Conservation (phyloP, 2,329 filamentous ascomycete genomes). For the Microsporum audouinii region DNA sequence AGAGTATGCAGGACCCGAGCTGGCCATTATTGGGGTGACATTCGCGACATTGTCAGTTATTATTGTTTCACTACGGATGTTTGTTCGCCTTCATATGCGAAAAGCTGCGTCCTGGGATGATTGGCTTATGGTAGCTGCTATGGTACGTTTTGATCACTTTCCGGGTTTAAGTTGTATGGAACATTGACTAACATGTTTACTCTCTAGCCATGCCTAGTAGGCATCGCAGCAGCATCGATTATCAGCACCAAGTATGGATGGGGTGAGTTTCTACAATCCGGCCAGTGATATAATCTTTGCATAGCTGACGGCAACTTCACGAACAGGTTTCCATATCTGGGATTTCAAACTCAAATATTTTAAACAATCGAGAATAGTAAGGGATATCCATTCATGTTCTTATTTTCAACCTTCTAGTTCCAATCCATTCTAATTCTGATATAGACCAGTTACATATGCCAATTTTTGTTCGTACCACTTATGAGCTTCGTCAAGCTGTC, state of each 20-base stretch:
- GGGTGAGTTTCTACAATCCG: conserved; percentile 9
- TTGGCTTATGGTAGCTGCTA: conserved; percentile 14
- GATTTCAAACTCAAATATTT: conserved; percentile 12
- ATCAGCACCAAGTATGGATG: conserved; percentile 15
- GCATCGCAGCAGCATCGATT: conserved; percentile 10
- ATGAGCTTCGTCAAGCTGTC: conserved; percentile 15
- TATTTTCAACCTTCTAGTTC: background rate
- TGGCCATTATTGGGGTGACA: conserved; percentile 19
- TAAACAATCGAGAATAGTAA: conserved; percentile 10
- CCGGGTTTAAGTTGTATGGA: too few relatives aligned
- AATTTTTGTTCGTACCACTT: conserved; percentile 12
- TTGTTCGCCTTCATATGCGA: conserved; percentile 14
- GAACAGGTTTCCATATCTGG: conserved; percentile 14
- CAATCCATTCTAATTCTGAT: background rate
- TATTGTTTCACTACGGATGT: conserved; percentile 16
- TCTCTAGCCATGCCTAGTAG: conserved; percentile 11
- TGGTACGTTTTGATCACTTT: conserved; percentile 10
- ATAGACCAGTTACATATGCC: conserved; percentile 13
- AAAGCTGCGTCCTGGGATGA: conserved; percentile 15
- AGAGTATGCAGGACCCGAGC: conserved; percentile 17
- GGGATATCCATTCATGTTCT: background rate
- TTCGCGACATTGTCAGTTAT: conserved; percentile 17
- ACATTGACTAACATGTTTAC: background rate
- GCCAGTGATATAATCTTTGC: too few relatives aligned
- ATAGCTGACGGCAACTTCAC: background rate